Evolutionary conservation across 495 filamentous ascomycete species (phyloP), one percentile per base, ranked within the genome.

Genomic region (Penicillium verhagenii): DNA sequence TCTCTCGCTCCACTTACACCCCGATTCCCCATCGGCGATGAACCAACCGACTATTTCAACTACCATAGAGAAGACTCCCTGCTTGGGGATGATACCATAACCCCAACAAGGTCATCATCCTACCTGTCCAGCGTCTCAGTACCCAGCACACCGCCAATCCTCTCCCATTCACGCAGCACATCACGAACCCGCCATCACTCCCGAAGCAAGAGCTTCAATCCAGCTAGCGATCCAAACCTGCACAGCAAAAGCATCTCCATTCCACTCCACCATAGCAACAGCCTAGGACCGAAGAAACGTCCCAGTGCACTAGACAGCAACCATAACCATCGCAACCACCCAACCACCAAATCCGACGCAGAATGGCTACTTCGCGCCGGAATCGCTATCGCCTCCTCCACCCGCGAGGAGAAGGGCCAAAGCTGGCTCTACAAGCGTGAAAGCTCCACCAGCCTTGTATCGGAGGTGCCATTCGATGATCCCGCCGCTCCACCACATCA

Each of bases 291-390:
- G 20, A 57, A 53, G 43, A 65, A 62, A 48, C 54, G 53, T 19
- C 7, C 43, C 44, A 42, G 4, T 53, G 54, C 38, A 24, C 33
- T n/a, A 14, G 33, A 35, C 33, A 3, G 16, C 33, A 35, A 35
- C 11, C 10, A 35, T 6, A n/a, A 16, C 4, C n/a, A 39, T 8
- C 55, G 44, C 20, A 52, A 51, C 51, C 53, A 55, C 65, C 61
- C 50, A 19, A 18, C 42, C 18, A 20, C 55, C 53, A 63, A 72
- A 55, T 66, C 63, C 31, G 82, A 88, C 50, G 78, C 79, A 19
- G 87, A 90, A 72, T 92, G 89, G 88, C 78, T 94, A 54, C 78
- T 88, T 16, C 85, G 87, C 45, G 82, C 87, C 2, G 90, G 88
- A 2, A 85, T 87, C 9, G 69, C 85, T 20, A 82, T 92, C 11